Percentiles rank a stretch among this genome's conserved stretches.
Conservation (phyloP, 306 rosid species). For the Vachellia pachyceras region DNA sequence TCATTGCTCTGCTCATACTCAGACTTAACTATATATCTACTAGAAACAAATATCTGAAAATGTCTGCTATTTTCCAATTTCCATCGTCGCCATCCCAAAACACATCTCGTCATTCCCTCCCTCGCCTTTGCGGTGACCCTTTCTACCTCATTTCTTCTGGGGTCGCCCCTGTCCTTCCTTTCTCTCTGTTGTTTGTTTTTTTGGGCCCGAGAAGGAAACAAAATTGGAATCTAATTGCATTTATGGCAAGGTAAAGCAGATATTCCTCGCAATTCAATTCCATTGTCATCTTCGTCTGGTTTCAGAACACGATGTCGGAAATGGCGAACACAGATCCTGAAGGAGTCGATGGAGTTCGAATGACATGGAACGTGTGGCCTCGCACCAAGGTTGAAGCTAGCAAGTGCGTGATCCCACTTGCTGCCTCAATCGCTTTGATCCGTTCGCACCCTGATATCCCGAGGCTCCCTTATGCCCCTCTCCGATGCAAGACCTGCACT, state of each 20-base stretch:
- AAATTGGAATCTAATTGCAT: not conserved
- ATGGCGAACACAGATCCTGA: conserved; percentile 86
- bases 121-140: conserved; percentile 55
- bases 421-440: conserved; percentile 76
- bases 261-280: not conserved
- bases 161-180: conserved; percentile 36
- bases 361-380: conserved; percentile 95
- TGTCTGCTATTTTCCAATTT: not conserved
- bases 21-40: not conserved
- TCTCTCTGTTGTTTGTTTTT: not conserved
- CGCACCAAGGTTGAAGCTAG: conserved; percentile 84
- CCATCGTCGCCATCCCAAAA: not conserved
- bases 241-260: not conserved
- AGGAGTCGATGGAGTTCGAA: conserved; percentile 86
- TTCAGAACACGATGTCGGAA: conserved; percentile 68
- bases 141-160: conserved; percentile 52
- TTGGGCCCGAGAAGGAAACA: not conserved
- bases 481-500: conserved; percentile 84
- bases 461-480: conserved; percentile 79
- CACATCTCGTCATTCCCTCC: conserved; percentile 10
- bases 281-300: too few species aligned
- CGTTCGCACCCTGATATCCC: conserved; percentile 77
- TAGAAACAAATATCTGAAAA: not conserved
- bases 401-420: conserved; percentile 91
- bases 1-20: too few species aligned